phyloP scores from a whole-genome alignment of 2,329 filamentous ascomycete species.

The Hypomyces rosellus region DNA sequence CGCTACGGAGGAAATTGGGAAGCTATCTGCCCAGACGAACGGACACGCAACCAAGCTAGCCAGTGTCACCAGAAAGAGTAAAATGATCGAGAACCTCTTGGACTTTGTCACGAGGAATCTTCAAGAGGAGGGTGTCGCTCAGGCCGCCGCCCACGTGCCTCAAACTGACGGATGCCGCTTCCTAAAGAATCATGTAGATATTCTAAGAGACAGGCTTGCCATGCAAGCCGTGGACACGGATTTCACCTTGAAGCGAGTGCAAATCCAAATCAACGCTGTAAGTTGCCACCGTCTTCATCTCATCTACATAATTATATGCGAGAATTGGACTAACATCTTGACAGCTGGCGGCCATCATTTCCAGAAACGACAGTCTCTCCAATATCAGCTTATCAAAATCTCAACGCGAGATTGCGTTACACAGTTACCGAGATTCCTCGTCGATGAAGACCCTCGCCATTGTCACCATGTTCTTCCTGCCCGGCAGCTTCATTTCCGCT shows the following conservation, averaged over 20 bases:
- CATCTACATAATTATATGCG: neutral
- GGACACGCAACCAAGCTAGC: conserved; percentile 31
- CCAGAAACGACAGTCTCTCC: conserved; percentile 30
- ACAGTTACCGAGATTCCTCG: conserved; percentile 34
- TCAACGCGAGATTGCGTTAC: conserved; percentile 27
- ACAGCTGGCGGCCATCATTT: conserved; percentile 33
- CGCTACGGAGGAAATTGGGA: neutral
- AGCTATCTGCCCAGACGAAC: conserved; percentile 28
- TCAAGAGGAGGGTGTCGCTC: conserved; percentile 2
- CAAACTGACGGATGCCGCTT: conserved; percentile 13
- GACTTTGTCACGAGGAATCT: conserved; percentile 21
- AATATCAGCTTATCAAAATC: conserved; percentile 25
- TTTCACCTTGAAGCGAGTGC: conserved; percentile 30
- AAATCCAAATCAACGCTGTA: conserved; percentile 35
- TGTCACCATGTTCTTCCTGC: conserved; percentile 38
- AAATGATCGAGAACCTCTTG: conserved; percentile 28
- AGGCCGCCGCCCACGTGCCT: neutral
- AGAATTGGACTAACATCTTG: conserved; percentile 8
- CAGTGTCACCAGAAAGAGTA: conserved; percentile 31
- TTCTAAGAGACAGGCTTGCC: conserved; percentile 26
- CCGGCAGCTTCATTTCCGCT: conserved; percentile 36
- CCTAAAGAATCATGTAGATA: conserved; percentile 21
- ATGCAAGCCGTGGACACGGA: conserved; percentile 32
- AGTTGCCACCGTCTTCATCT: conserved; percentile 9
- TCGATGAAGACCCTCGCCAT: conserved; percentile 39